Base-by-base conservation (phyloP, 139 green algal genomes). In the Tetraselmis striata region DNA sequence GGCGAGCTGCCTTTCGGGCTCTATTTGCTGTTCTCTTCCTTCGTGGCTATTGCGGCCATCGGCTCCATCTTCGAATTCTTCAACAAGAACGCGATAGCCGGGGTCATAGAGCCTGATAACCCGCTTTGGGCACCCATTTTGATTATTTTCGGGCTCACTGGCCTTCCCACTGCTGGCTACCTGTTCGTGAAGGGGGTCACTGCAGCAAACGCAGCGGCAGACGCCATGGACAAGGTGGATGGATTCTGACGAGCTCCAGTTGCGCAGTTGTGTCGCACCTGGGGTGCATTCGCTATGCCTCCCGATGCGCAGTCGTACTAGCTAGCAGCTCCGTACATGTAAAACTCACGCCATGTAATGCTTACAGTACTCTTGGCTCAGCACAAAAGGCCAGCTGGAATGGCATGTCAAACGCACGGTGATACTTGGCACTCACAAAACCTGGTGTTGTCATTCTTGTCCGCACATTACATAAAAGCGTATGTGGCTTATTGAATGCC, bases 1-100 rank as follows among this genome's bases (percentile, higher is more conserved):
- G 74, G 74, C 22, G 74, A 77, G 26, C 80, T 84, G 28, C 80
- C 80, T 28, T 84, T 84, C 30, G 80, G 80, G 2, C 31, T 84
- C 29, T 84, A 84, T 58, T 58, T 84, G n/a, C 58, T 84, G 23
- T 29, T 31, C 29, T 84, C 80, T 1, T 29, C 22, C 59, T 58
- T 84, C 29, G 59, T 84, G 1, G 80, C 80, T 58, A 84, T 84
- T 5, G 80, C 80, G 58, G 80, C 80, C 30, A 74, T 84, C 74
- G n/a, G 80, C 22, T 77, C 74, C 5, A 77, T 77, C 22, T 77
- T 77, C 25, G 74, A 77, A 18, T 77, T 31, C 25, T 29, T 31
- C 26, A 29, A 28, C 25, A 77, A 77, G 74, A 77, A 77, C 74
- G 26, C 74, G 26, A 77, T 77, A 2, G 25, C n/a, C 23, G 74